Base-by-base conservation (phyloP, 305 asterid species). In the Fraxinus floribunda region DNA sequence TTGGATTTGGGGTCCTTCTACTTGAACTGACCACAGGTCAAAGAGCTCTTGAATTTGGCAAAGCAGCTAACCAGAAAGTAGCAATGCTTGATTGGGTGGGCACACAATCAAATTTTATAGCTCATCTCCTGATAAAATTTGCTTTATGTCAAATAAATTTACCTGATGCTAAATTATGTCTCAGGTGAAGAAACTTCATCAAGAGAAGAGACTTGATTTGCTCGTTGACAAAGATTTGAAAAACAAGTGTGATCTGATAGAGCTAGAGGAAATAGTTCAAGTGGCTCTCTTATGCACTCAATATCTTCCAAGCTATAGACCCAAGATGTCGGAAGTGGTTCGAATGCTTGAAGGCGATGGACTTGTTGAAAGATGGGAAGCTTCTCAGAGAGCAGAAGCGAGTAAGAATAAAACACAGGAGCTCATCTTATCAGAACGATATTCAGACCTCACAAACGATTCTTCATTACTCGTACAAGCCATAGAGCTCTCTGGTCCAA, bases 271-370 rank as follows among this genome's bases (percentile, higher is more conserved):
- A 86, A 89, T 87, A 88, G 92, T 89, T 79, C 89, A 81, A 74
- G 92, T 89, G 34, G 92, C 92, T 70, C 82, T 89, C 0, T 77
- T 89, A 13, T 86, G 92, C 74, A 87, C 90, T 2, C 92, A 89
- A 66, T 89, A 89, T 41, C 86, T 83, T 55, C 90, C 92, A 5
- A 84, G 92, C 15, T 80, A 80, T 76, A 84, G 92, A 46, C 92
- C 92, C 0, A 89, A 84, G 60, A 89, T 89, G 92, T 89, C 90
- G 6, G 92, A 89, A 77, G 88, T 89, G n/a, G 86, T 89, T 34
- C 89, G 90, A 39, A 89, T 89, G 92, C 90, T 89, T 11, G 90
- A 89, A 76, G 92, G 92, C 0, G 92, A 89, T 73, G 92, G 92
- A 78, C 85, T 87, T 49, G 90, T 90, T 26, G 92, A 89, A 79